Conservation (phyloP, 805 yeast genomes). For the Schwanniomyces occidentalis region DNA sequence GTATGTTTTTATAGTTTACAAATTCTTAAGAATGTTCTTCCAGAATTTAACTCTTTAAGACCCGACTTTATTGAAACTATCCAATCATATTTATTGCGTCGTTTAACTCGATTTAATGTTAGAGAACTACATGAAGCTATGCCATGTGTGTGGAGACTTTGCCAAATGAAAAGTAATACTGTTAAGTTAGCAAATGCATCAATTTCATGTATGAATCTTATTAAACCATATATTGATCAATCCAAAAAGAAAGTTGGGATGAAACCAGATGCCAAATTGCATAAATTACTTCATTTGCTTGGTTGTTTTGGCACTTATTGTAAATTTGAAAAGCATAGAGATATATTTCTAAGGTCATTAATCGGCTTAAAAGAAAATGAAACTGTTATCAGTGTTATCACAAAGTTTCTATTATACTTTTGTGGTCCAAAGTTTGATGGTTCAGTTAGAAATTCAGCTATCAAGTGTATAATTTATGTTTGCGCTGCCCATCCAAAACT, state of each 20-base stretch:
- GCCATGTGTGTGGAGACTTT: slow-evolving; percentile 63
- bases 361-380: slow-evolving; percentile 52
- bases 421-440: slow-evolving; percentile 35
- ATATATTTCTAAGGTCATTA: slow-evolving; percentile 36
- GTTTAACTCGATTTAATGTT: slow-evolving; percentile 59
- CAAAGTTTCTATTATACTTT: slow-evolving; percentile 59
- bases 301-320: slow-evolving; percentile 76
- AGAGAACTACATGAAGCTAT: slow-evolving; percentile 72
- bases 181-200: slow-evolving; percentile 60
- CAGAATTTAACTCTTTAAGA: slow-evolving; percentile 45
- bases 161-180: slow-evolving; percentile 47
- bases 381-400: slow-evolving; percentile 55
- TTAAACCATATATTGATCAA: slow-evolving; percentile 46
- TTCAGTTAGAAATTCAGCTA: slow-evolving; percentile 48
- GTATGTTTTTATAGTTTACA: slow-evolving; percentile 52
- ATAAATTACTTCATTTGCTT: slow-evolving; percentile 58
- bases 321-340: slow-evolving; percentile 49
- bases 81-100: slow-evolving; percentile 51
- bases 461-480: slow-evolving; percentile 57
- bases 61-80: slow-evolving; percentile 50
- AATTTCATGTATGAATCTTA: slow-evolving; percentile 53
- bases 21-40: slow-evolving; percentile 53
- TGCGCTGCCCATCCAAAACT: slow-evolving; percentile 65
- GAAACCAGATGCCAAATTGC: slow-evolving; percentile 46
- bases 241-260: slow-evolving; percentile 16